These are phyloP conservation scores for Wickerhamomyces silvicola DNA, from an alignment of 805 yeast species.

Conservation along the genomic window DNA sequence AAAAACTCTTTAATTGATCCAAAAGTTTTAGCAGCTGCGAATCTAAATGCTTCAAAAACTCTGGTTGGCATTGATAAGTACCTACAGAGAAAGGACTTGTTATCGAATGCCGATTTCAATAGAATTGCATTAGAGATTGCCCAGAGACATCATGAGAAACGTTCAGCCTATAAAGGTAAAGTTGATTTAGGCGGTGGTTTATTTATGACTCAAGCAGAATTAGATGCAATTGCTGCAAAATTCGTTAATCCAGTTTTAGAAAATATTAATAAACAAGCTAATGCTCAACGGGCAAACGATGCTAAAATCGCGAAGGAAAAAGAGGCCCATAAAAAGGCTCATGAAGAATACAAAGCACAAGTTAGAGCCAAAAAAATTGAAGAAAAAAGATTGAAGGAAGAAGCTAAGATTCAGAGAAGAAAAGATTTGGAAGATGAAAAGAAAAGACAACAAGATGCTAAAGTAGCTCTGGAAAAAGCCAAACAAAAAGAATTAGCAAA, in stretches of 20 bases:
- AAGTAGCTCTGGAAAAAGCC: conserved; percentile 34
- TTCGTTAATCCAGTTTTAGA: conserved; percentile 78
- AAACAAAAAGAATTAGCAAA: conserved; percentile 26
- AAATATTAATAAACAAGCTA: conserved; percentile 66
- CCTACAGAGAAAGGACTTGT: conserved; percentile 33
- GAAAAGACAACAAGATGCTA: conserved; percentile 42
- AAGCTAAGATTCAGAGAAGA: conserved; percentile 31
- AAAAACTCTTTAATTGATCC: conserved; percentile 33
- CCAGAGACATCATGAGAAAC: conserved; percentile 54
- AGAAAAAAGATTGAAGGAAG: conserved; percentile 31
- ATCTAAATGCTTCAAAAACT: conserved; percentile 38
- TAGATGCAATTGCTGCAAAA: conserved; percentile 71
- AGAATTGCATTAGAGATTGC: conserved; percentile 74
- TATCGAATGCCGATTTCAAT: conserved; percentile 50
- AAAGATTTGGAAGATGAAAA: conserved; percentile 42
- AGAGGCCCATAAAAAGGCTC: conserved; percentile 31
- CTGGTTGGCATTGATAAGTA: conserved; percentile 34
- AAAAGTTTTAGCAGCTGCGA: conserved; percentile 45
- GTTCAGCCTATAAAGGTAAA: conserved; percentile 45
- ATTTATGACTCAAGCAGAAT: conserved; percentile 65
- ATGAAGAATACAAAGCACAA: conserved; percentile 35
- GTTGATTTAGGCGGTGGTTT: conserved; percentile 87
- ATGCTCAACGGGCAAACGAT: conserved; percentile 57
- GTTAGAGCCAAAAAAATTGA: conserved; percentile 33
- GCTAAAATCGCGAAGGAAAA: conserved; percentile 31